Base-by-base conservation (phyloP, 2,329 filamentous ascomycete genomes). In the Onygenales sp. region DNA sequence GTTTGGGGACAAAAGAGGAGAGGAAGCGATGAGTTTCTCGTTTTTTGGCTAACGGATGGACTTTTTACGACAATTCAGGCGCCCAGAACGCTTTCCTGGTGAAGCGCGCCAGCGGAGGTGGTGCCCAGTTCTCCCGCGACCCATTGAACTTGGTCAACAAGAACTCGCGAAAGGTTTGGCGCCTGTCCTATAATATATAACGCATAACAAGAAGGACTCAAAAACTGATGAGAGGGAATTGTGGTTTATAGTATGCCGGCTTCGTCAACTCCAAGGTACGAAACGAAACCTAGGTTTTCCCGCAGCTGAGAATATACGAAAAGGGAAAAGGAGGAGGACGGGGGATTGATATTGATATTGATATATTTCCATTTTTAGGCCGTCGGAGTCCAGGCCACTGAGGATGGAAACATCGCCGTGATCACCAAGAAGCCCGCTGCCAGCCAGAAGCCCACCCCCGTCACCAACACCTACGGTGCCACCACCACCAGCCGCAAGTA, bases 91-190 rank as follows among this genome's bases (percentile, higher is more conserved):
- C 89, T 72, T 95, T 80, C 83, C 85, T 95, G 72, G 87, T 92
- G 73, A 95, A 95, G 86, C 87, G 89, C 78, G 85, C 83, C 72
- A 75, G 77, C 66, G 80, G 79, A 68, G 90, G 88, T 69, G 87
- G 88, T 73, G 79, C 87, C 66, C 87, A 88, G 77, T 90, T 98
- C 82, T 97, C 92, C 65, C 87, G 87, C 66, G 92, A 97, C 73
- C 89, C 91, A 67, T 78, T 96, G 64, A 98, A 97, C 84, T 77
- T 97, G 75, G 81, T 78, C 74, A 97, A 96, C 86, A 79, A 85
- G 77, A 86, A 95, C 81, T 85, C 82, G 66, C 87, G 89, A 79
- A 97, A 95, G 85, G 89, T 93, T 64, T 33, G 58, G 31, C 10
- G n/a, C 31, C 10, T 45, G 7, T 45, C 21, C 32, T 45, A 45